Evolutionary conservation across 257 asterid species (phyloP), one percentile per base, ranked within the genome.

Genomic region (Salvia miltiorrhiza): DNA sequence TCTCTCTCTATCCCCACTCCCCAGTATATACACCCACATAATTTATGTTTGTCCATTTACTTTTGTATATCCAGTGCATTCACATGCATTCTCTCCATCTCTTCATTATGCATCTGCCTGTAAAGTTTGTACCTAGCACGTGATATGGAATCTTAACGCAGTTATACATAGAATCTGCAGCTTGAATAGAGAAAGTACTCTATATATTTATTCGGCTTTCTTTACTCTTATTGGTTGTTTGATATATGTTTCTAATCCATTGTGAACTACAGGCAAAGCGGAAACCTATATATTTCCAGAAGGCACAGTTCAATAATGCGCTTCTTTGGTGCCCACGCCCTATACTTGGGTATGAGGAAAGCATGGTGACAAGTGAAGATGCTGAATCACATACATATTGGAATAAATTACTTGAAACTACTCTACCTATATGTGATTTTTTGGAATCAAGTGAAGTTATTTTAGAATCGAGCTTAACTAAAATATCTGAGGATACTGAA

Each of bases 201-300:
- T 11, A 37, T 19, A 19, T 39, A 10, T 11, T 19, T 17, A 4
- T 37, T 11, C 5, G 2, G 5, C 26, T 60, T 17, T 39, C 50
- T 2, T 61, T 20, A 11, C 5, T 39, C 12, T 20, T 39, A 61
- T 61, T 4, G 10, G 33, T 11, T 60, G 50, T 20, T 20, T 48
- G 49, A 48, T 14, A 37, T 62, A 57, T 23, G 23, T 61, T 50
- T 65, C 70, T 35, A 73, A 45, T 56, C 69, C 65, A 41, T 19
- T 65, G 39, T 47, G 61, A 59, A 77, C 63, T 77, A 70, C 93
- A 93, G 98, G 97, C 97, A 11, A 93, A 88, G 83, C 82, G 87
- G 67, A 88, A 77, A 73, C 89, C 90, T 70, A 57, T 85, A 33
- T 76, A 84, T 63, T 93, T 90, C 50, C 80, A 58, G 74, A 79